Base-by-base conservation (phyloP, 805 yeast species). In the Zygosaccharomyces gambellarensis region DNA sequence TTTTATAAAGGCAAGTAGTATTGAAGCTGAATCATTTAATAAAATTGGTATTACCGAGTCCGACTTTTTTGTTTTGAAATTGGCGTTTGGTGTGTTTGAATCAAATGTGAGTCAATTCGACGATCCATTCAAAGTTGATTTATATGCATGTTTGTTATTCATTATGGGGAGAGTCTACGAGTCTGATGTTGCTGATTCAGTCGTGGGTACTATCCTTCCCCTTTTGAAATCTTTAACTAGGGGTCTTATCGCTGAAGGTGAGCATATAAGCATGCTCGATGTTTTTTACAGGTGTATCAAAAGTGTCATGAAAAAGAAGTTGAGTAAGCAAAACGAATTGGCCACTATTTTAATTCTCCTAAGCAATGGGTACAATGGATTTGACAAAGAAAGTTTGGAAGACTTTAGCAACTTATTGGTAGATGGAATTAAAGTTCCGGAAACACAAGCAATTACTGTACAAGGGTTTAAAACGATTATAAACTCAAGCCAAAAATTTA, bases 81-180 rank as follows among this genome's bases (percentile, higher is more conserved):
- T 72, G 48, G 71, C 77, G 5, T 78, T 79, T 49, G 70, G 68
- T 12, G 72, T 77, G 1, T 69, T 87, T 21, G 78, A 82, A n/a
- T 79, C 72, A 6, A 85, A 87, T 82, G 74, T 82, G 21, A 74
- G 73, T 12, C 71, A 70, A 30, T 82, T 90, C 57, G 92, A 95
- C 0, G 79, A 74, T 23, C 74, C 84, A 17, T 85, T 88, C 41
- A 80, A 80, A 55, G 65, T 72, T 10, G 98, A 92, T 63, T 68
- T 92, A 27, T 80, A 80, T 60, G 77, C 90, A 0, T 83, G 95
- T 58, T 59, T 86, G 36, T 66, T 90, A 22, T 83, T 76, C 57
- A 75, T 85, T 5, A 77, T 85, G 49, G 79, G 84, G 5, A 72
- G 75, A 57, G 71, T 85, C 45, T 79, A 77, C 60, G 77, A 79